Base-by-base conservation (phyloP, 106 monocot genomes). In the Platanthera guangdongensis region DNA sequence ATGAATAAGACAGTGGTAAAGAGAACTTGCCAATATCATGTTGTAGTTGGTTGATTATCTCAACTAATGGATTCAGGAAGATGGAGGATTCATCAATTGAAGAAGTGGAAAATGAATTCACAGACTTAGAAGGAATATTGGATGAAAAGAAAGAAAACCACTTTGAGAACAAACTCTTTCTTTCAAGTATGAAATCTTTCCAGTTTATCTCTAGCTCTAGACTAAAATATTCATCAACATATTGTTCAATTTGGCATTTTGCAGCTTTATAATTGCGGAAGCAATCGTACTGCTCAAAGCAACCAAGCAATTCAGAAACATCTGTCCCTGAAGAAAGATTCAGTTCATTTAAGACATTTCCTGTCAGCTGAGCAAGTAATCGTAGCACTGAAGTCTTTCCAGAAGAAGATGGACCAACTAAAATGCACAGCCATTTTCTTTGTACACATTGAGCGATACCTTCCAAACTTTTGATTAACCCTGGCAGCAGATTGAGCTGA, bases 281-380 rank as follows among this genome's bases (percentile, higher is more conserved):
- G 50, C 79, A 81, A 87, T 82, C 88, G 78, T 90, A 92, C 64
- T 99, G 99, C 81, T 94, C 99, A 85, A 99, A 99, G 76, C 92
- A 92, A 65, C 99, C 99, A 74, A 99, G 85, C 76, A 99, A 81
- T 53, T 99, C 99, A 73, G 99, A 90, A 68, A 99, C 94, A 81
- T 99, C 94, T 62, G 94, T 99, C 79, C 84, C 92, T 47, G 92
- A 81, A 47, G 99, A 99, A 50, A 99, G 89, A 80, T 94, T 99
- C 39, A 99, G 74, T 68, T 94, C 99, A 67, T 87, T 80, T 63
- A 94, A 80, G 52, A 76, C 65, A 79, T 94, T 99, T 72, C 99
- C 99, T 47, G 94, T 92, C 6, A 94, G 81, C 51, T 92, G 86
- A 84, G 92, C 87, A 63, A 99, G 88, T 51, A 92, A 76, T 3